Evolutionary conservation across 768 basidiomycete genomes (phyloP), one percentile per base, ranked within the genome.

Genomic region (Pholiota molesta): DNA sequence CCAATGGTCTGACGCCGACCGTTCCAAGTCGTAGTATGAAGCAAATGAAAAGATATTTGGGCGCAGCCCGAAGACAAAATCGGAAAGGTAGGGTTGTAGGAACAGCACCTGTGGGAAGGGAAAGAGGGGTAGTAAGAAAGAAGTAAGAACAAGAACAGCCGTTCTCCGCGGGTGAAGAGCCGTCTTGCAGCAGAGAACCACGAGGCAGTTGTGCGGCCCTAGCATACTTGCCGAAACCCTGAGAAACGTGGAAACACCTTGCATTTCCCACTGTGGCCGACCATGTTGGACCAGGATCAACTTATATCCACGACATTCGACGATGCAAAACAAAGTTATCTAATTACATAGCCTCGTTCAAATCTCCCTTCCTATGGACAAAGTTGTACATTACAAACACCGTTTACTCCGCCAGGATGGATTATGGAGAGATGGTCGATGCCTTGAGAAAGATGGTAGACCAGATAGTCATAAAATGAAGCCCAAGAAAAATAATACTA

Each of bases 51-150:
- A 21, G 42, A 44, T 44, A 44, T 44, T 28, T 58, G 65, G 69
- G 69, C 69, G 66, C 69, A 68, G 67, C 69, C 69, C 65, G 39
- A 42, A 19, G 23, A 21, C 45, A 51, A 49, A 54, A 16, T 45
- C 19, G 19, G 52, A 52, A 62, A 59, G 47, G 37, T 28, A 31
- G 31, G 19, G 44, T 52, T 31, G 37, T 55, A 40, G 35, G 40
- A 55, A 33, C 44, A 52, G 26, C 57, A 35, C 47, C 21, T 19
- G n/a, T 45, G 57, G 47, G 58, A 52, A 55, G 60, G 51, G 31
- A 55, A 42, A 45, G 58, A 35, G 14, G 21, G n/a, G 28, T 55
- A n/a, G 52, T 19, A 19, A 44, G 42, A 44, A 44, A 14, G 28
- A 51, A n/a, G 52, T 19, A 19, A 44, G 42, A 44, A 44, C 21